Evolutionary conservation across 108 stramenopile species (phyloP), one percentile per base, ranked within the genome.

Genomic region (Nitzschia palea): DNA sequence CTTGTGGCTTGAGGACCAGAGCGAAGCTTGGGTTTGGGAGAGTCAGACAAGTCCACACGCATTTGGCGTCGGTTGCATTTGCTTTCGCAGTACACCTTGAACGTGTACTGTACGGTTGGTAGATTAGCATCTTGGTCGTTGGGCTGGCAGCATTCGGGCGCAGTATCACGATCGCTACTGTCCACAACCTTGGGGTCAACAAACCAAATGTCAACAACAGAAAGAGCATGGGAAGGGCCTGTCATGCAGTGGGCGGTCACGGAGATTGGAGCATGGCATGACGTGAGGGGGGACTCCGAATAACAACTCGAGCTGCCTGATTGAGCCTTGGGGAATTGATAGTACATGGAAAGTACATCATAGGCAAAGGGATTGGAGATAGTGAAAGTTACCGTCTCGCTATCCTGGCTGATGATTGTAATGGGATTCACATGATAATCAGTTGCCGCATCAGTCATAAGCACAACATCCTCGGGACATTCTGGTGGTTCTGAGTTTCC

Each of bases 151-250:
- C 65, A 67, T 28, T 37, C 10, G 5, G 65, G 65, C 33, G 55
- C 29, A 12, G 31, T 42, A 6, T 27, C 65, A 26, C 20, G 23
- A 25, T 55, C 53, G 26, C 42, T 12, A n/a, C 12, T 33, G 15
- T 55, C 65, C 33, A 67, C 6, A 22, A 28, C 17, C 23, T 22
- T 10, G 3, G 50, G 17, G 23, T 29, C 30, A 23, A 17, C 14
- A 10, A 67, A 35, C 65, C 65, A 67, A 22, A 67, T 10, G 23
- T 67, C 48, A 12, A 67, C 65, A 5, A 67, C 23, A 18, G 52
- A 17, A 6, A 67, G 12, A 55, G 54, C 5, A 48, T 48, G 18
- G 15, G 15, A 12, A 9, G 22, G 4, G 15, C 54, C 29, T 4
- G 54, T 31, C 26, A 55, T 55, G 28, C 54, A 55, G 54, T 31